Evolutionary conservation across 805 yeast genomes (phyloP), one percentile per base, ranked within the genome.

Genomic region (Deakozyma indianensis): DNA sequence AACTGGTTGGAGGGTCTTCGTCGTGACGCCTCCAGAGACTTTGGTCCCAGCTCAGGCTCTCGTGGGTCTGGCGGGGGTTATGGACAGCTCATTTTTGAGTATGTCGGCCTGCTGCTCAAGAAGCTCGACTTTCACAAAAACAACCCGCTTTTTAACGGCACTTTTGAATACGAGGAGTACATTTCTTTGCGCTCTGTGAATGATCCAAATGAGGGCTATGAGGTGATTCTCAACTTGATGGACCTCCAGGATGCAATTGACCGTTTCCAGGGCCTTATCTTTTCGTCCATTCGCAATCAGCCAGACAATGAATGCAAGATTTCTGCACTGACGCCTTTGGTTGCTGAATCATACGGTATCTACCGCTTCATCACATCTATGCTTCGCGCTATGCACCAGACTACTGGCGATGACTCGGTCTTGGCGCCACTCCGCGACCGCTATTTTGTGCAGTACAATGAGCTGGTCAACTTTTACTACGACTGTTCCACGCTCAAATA

Each of bases 141-240:
- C 48, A 94, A 92, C 56, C 78, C 84, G 14, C 94, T 87, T 3
- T 92, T 90, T 65, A 90, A 83, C 57, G 98, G 97, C 29, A 86
- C 86, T 29, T 90, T 90, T 62, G 98, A 90, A 60, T 92, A 90
- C 59, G 95, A 87, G 61, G 98, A 90, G 60, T 92, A 90, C 58
- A 78, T 88, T 41, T 84, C 96, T 3, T 70, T 90, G 52, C 75
- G 84, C 47, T 78, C 87, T 2, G 94, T 85, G 32, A 80, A 85
- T 55, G 95, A 90, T 61, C 96, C 96, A 3, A 87, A 90, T 58
- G 95, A 87, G 64, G 97, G 97, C 4, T 88, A 82, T 60, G 95
- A 90, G 58, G 79, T 94, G 0, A 77, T 90, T 49, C 60, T 85
- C 51, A 96, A 86, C 59, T 68, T 90, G 55, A 80, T 86, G 84